Evolutionary conservation across 1,139 yeast genomes (phyloP), one percentile per base, ranked within the genome.

Genomic region (Pichia sp.): DNA sequence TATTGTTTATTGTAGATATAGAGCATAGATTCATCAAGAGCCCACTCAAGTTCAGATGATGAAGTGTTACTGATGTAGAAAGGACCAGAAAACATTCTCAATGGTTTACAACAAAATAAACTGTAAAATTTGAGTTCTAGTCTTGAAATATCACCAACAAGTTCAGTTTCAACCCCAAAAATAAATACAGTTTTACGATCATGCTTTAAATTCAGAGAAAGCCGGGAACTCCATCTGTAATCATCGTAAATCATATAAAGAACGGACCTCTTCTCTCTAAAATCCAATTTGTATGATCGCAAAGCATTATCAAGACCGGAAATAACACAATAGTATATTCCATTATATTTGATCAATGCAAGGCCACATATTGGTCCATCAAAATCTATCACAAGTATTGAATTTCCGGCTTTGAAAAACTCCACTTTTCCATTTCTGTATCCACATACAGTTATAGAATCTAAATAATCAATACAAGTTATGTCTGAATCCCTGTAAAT

Each of bases 101-200:
- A 28, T 4, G 56, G 52, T 32, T 37, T 34, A 1, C 44, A 27
- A 27, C 49, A 41, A 2, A 40, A 7, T 7, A 47, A 10, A 18
- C 45, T 47, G 41, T 48, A 53, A 35, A 51, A 51, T 5, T 42
- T 34, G 2, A 53, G 6, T n/a, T 48, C 49, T 8, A 45, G 11
- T 4, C 36, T 36, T 2, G 31, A 6, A 5, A 40, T 3, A 10
- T 37, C 27, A 2, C 18, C 11, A 3, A 27, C 29, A 10, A 38
- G 28, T 31, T 47, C 44, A 4, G 53, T 51, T 43, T 53, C 55
- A 0, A 53, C 37, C 11, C 43, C 49, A 46, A 53, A 53, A 1
- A 49, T 40, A 3, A 43, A 40, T 4, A 33, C 11, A 4, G 26
- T 7, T 2, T 8, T 5, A 7, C 4, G 9, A 29, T 44, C 45